A percentile compares a stretch with the other conserved stretches of the same genome.
phyloP scores from a whole-genome alignment of 164 flowering plant genomes.

The Protea cynaroides region DNA sequence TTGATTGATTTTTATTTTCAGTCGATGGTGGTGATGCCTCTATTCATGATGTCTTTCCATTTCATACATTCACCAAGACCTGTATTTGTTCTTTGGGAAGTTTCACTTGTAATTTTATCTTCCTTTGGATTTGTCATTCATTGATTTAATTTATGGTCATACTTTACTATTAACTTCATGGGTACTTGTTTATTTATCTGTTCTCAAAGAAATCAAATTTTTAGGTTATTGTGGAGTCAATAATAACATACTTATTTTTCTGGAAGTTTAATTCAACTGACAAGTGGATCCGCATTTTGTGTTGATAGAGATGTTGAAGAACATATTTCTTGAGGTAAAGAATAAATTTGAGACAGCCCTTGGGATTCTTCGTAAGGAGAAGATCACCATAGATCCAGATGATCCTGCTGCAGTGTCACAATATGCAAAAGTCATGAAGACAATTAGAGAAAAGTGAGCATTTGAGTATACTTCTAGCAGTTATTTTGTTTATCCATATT shows the following conservation, averaged over 20 bases:
- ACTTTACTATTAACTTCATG: too few species aligned
- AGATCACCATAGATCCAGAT: constrained; percentile 87
- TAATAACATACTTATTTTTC: too few species aligned
- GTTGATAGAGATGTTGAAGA: constrained; percentile 77
- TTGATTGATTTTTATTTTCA: too few species aligned
- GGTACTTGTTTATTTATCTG: too few species aligned
- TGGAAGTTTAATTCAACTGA: constrained; percentile 11
- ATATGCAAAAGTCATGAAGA: constrained; percentile 93
- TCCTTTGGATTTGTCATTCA: too few species aligned
- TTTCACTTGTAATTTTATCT: too few species aligned
- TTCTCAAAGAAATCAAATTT: too few species aligned
- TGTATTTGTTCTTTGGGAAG: too few species aligned
- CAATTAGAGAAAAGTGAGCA: constrained; percentile 72
- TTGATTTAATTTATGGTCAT: too few species aligned
- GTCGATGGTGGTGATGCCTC: too few species aligned
- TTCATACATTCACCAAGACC: too few species aligned
- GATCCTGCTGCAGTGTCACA: constrained; percentile 88
- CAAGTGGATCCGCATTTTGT: constrained; percentile 5
- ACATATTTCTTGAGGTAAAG: constrained; percentile 79
- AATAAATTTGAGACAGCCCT: constrained; percentile 89
- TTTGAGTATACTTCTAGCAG: background rate
- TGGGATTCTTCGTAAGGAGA: constrained; percentile 68
- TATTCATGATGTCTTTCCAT: too few species aligned
- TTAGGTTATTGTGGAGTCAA: background rate
- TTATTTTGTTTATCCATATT: background rate